Percentiles rank a stretch among this genome's conserved stretches.
Conservation (phyloP, 805 yeast genomes). For the Nakazawaea anatomiae region DNA sequence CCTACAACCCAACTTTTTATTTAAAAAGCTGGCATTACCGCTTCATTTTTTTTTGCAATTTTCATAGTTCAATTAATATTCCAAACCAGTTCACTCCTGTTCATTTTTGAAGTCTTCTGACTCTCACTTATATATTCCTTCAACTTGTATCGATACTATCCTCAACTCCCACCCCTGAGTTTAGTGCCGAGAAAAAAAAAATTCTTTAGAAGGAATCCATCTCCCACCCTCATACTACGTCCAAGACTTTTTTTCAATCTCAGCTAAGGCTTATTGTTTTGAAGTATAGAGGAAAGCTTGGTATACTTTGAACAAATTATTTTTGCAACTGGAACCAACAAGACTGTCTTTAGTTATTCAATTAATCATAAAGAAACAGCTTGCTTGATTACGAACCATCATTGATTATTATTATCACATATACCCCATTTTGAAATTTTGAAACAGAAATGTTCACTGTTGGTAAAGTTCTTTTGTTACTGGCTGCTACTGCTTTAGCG, state of each 20-base stretch:
- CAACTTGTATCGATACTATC: too few relatives aligned
- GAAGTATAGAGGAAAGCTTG: neutral
- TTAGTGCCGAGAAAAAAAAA: neutral
- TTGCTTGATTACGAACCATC: too few relatives aligned
- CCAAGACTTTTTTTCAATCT: neutral
- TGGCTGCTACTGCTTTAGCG: constrained; percentile 7
- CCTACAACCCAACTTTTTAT: too few relatives aligned
- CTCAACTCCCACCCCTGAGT: neutral
- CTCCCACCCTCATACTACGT: too few relatives aligned
- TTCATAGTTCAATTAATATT: neutral
- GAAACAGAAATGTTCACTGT: neutral
- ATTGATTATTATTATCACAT: too few relatives aligned
- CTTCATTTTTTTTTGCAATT: neutral
- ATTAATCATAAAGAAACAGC: neutral
- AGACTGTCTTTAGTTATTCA: neutral
- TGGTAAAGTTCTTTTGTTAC: neutral
- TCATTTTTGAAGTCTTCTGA: neutral
- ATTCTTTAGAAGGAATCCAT: too few relatives aligned
- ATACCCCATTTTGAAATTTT: too few relatives aligned
- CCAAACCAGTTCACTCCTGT: neutral
- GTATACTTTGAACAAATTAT: neutral
- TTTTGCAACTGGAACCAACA: too few relatives aligned
- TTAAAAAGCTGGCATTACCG: neutral
- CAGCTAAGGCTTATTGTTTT: neutral
- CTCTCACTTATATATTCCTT: too few relatives aligned